Conservation (phyloP, 768 basidiomycete species). For the Brasilioporus rufonigricans region DNA sequence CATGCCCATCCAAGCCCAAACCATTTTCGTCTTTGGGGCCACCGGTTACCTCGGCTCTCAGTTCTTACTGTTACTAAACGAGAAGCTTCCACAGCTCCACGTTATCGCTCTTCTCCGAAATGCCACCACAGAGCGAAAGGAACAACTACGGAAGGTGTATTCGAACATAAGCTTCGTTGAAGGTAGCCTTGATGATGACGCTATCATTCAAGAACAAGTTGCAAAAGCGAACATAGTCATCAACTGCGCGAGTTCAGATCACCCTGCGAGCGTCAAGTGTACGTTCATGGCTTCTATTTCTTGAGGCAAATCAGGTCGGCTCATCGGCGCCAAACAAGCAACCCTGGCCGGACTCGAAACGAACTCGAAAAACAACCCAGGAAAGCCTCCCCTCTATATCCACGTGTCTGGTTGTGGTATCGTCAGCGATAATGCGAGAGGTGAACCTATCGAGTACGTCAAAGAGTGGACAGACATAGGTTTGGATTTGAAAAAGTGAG, state of each 20-base stretch:
- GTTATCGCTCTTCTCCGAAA: slow-evolving; percentile 39
- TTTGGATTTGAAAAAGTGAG: slow-evolving; percentile 32
- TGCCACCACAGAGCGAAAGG: slow-evolving; percentile 29
- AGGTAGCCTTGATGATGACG: slow-evolving; percentile 37
- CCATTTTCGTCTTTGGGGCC: slow-evolving; percentile 43
- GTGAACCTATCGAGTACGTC: slow-evolving; percentile 34
- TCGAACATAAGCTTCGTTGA: slow-evolving; percentile 35
- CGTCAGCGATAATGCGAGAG: slow-evolving; percentile 39
- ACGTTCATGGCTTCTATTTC: not conserved
- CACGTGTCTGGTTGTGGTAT: slow-evolving; percentile 44
- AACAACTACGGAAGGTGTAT: slow-evolving; percentile 33
- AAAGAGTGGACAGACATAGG: slow-evolving; percentile 38
- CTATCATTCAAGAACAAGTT: slow-evolving; percentile 35
- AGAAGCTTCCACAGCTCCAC: slow-evolving; percentile 32
- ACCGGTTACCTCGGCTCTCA: slow-evolving; percentile 45
- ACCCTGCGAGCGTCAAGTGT: slow-evolving; percentile 35
- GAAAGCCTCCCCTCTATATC: slow-evolving; percentile 41
- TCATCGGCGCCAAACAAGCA: slow-evolving; percentile 22
- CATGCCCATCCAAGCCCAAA: slow-evolving; percentile 15
- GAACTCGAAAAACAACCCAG: slow-evolving; percentile 34
- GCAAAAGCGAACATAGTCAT: slow-evolving; percentile 39
- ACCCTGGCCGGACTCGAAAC: slow-evolving; percentile 39
- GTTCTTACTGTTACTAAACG: slow-evolving; percentile 34
- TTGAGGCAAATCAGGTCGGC: not conserved
- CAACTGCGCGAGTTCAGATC: slow-evolving; percentile 42